These are phyloP conservation scores for Gracilariopsis chorda DNA, from an alignment of 23 red algal genomes.

Conservation along the genomic window DNA sequence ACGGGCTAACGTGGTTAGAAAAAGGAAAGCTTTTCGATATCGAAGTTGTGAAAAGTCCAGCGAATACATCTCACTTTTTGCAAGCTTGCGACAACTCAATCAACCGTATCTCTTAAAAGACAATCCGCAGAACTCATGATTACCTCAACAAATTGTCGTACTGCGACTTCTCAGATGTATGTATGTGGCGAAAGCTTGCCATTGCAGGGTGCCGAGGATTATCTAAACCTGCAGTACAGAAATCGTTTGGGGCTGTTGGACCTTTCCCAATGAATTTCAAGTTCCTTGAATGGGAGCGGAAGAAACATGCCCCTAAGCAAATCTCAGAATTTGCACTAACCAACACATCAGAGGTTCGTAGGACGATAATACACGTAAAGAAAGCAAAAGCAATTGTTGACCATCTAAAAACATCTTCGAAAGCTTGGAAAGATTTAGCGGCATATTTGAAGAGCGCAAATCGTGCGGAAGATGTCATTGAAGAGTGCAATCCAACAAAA, in stretches of 20 bases:
- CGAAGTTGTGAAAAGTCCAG: not conserved
- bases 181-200: not conserved
- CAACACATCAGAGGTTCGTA: too few relatives aligned
- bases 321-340: too few relatives aligned
- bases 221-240: not conserved
- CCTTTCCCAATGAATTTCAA: conserved; percentile 3
- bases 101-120: not conserved
- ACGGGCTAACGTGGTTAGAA: not conserved
- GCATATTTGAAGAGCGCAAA: too few relatives aligned
- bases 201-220: not conserved
- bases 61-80: not conserved
- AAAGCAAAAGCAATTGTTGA: too few relatives aligned
- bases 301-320: not conserved
- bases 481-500: too few relatives aligned
- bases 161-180: not conserved
- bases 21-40: not conserved
- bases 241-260: not conserved
- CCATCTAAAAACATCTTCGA: too few relatives aligned
- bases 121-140: not conserved
- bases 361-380: too few relatives aligned
- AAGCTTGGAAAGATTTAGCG: too few relatives aligned
- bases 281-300: not conserved
- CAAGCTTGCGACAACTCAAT: not conserved
- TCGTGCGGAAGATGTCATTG: too few relatives aligned
- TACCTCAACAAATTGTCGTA: not conserved